Percentiles rank a stretch among this genome's conserved stretches.
Evolutionary conservation across 2,329 filamentous ascomycete species (phyloP).

Genomic region (Diaporthe australafricana): DNA sequence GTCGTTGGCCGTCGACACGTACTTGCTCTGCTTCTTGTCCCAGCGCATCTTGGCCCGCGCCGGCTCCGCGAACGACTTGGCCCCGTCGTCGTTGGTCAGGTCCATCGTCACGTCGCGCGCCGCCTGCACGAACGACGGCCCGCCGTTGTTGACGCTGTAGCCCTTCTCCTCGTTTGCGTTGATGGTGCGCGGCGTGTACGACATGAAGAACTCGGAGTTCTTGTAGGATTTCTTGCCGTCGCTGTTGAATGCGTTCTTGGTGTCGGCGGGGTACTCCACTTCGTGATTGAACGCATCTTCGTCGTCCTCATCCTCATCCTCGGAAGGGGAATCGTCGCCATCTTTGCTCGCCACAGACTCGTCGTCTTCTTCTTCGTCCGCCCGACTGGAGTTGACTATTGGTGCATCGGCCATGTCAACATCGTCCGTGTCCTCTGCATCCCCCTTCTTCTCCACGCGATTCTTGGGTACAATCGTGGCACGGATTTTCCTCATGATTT

Average conservation of each 20-base stretch:
- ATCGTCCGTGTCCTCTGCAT: slow-evolving; percentile 48
- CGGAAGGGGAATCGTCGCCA: slow-evolving; percentile 56
- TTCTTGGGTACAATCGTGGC: slow-evolving; percentile 74
- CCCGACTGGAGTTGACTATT: slow-evolving; percentile 38
- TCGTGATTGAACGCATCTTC: slow-evolving; percentile 74
- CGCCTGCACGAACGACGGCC: slow-evolving; percentile 83
- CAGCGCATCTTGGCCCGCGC: slow-evolving; percentile 85
- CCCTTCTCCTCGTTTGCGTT: slow-evolving; percentile 90
- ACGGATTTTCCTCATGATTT: slow-evolving; percentile 80
- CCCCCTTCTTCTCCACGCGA: slow-evolving; percentile 53
- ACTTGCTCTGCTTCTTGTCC: slow-evolving; percentile 98
- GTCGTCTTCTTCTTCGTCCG: slow-evolving; percentile 44
- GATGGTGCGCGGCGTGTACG: slow-evolving; percentile 84
- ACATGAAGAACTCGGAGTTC: slow-evolving; percentile 95
- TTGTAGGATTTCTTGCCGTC: slow-evolving; percentile 62
- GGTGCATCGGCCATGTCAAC: slow-evolving; percentile 47
- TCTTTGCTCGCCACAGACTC: slow-evolving; percentile 53
- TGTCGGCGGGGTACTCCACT: slow-evolving; percentile 59
- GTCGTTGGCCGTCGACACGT: slow-evolving; percentile 91
- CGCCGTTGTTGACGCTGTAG: slow-evolving; percentile 90
- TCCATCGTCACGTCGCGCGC: slow-evolving; percentile 94
- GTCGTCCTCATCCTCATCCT: slow-evolving; percentile 66
- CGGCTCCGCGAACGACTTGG: slow-evolving; percentile 82
- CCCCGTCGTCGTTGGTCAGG: slow-evolving; percentile 86
- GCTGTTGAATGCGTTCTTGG: slow-evolving; percentile 52